A percentile compares a stretch with the other conserved stretches of the same genome.
phyloP scores from a whole-genome alignment of 192 early-diverging fungal species.

The Diversispora eburnea region DNA sequence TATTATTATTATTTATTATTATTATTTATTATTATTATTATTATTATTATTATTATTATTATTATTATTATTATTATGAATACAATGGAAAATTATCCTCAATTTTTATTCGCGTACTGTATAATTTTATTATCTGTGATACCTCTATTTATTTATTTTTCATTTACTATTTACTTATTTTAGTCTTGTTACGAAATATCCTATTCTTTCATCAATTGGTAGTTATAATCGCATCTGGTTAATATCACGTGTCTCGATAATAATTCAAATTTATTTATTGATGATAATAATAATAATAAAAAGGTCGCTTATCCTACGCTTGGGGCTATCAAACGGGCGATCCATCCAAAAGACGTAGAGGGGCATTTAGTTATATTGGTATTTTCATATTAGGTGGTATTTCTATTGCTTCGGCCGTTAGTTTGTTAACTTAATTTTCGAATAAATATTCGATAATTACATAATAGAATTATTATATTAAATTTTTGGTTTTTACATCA shows the following conservation, averaged over 20 bases:
- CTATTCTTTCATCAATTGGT: constrained; percentile 46
- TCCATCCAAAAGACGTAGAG: constrained; percentile 52
- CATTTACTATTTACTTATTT: constrained; percentile 27
- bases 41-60: neutral
- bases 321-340: constrained; percentile 57
- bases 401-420: neutral
- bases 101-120: constrained; percentile 37
- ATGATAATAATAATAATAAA: neutral
- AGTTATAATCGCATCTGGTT: constrained; percentile 38
- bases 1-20: too few relatives aligned
- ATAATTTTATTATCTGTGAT: neutral
- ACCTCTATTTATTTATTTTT: neutral
- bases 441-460: too few relatives aligned
- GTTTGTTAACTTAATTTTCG: neutral
- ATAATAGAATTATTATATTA: too few relatives aligned
- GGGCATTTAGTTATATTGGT: constrained; percentile 52
- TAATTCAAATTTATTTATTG: neutral
- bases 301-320: constrained; percentile 52
- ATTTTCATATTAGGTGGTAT: constrained; percentile 43
- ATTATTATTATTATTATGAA: constrained; percentile 35
- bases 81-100: constrained; percentile 60
- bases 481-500: too few relatives aligned
- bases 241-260: neutral
- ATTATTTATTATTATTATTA: too few relatives aligned
- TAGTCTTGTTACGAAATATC: constrained; percentile 50